phyloP scores from a whole-genome alignment of 768 basidiomycete genomes.

The Mycena albidolilacea region DNA sequence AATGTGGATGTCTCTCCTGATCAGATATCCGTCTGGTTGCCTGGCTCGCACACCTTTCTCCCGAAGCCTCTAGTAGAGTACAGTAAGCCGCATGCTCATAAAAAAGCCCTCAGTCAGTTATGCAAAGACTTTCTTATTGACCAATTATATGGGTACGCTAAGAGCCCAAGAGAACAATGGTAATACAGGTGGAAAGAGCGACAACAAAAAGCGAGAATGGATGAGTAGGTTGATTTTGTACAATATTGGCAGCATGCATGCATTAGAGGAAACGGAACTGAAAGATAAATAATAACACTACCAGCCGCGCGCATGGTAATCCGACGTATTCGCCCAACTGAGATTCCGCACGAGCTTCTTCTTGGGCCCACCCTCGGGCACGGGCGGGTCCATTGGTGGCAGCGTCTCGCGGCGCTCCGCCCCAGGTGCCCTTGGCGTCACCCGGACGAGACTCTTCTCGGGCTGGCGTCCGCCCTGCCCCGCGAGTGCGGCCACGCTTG shows the following conservation, averaged over 20 bases:
- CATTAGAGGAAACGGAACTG: conserved; percentile 1
- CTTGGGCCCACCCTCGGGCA: conserved; percentile 27
- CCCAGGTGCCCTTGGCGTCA: conserved; percentile 35
- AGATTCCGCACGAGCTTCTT: conserved; percentile 39
- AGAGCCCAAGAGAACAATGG: conserved; percentile 13
- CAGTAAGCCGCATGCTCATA: too few species aligned
- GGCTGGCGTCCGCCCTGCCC: conserved; percentile 24
- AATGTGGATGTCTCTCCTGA: too few species aligned
- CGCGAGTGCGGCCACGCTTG: conserved; percentile 7
- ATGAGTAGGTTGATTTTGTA: conserved; percentile 34
- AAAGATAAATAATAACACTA: conserved; percentile 5
- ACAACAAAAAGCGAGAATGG: conserved; percentile 12
- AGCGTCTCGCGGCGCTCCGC: conserved; percentile 23
- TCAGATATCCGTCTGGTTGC: too few species aligned
- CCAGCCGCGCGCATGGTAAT: conserved; percentile 35
- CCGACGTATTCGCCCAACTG: conserved; percentile 36
- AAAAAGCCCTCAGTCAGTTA: too few species aligned
- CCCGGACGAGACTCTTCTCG: conserved; percentile 36
- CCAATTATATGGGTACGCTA: conserved; percentile 36
- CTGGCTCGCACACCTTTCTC: too few species aligned
- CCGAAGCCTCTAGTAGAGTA: too few species aligned
- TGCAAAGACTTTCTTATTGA: background rate
- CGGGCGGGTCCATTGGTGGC: conserved; percentile 29
- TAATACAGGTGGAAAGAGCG: conserved; percentile 30
- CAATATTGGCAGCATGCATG: conserved; percentile 32